A percentile compares a stretch with the other conserved stretches of the same genome.
These are phyloP conservation scores for Albatrellus ellisii DNA, from an alignment of 768 basidiomycete genomes.

Conservation along the genomic window DNA sequence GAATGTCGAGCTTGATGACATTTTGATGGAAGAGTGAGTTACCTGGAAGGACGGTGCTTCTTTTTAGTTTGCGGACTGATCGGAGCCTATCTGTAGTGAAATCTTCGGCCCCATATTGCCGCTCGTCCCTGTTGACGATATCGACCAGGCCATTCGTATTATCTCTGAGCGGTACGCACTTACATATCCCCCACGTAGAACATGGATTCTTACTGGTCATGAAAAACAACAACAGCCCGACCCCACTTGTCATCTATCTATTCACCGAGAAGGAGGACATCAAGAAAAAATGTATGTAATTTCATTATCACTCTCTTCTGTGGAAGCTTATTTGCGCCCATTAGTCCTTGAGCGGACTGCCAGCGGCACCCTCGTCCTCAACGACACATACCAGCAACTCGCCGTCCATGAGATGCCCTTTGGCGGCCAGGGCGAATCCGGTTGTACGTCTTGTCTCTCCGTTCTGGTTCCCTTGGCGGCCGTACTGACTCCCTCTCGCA, in stretches of 20 bases:
- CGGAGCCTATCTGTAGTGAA: conserved; percentile 12
- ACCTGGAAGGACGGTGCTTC: not conserved
- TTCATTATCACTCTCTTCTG: not conserved
- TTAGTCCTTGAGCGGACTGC: conserved; percentile 18
- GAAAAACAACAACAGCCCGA: not conserved
- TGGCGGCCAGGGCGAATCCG: conserved; percentile 17
- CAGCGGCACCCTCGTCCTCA: conserved; percentile 18
- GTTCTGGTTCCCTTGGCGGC: not conserved
- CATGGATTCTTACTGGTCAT: not conserved
- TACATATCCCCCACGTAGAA: not conserved
- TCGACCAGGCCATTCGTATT: conserved; percentile 16
- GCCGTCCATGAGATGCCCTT: conserved; percentile 14
- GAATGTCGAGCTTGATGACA: conserved; percentile 19
- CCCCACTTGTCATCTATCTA: conserved; percentile 3
- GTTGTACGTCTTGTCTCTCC: conserved; percentile 13
- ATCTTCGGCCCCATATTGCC: conserved; percentile 26
- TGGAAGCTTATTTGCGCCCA: not conserved
- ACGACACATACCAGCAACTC: conserved; percentile 18
- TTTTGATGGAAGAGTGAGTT: conserved; percentile 20
- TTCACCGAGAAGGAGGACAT: conserved; percentile 4
- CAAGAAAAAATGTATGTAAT: conserved; percentile 4
- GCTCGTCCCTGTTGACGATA: conserved; percentile 17
- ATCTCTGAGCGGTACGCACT: conserved; percentile 7
- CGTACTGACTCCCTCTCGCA: not conserved
- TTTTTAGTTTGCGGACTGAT: not conserved